Base-by-base conservation (phyloP, 2,329 filamentous ascomycete genomes). In the Penicillium sp. region DNA sequence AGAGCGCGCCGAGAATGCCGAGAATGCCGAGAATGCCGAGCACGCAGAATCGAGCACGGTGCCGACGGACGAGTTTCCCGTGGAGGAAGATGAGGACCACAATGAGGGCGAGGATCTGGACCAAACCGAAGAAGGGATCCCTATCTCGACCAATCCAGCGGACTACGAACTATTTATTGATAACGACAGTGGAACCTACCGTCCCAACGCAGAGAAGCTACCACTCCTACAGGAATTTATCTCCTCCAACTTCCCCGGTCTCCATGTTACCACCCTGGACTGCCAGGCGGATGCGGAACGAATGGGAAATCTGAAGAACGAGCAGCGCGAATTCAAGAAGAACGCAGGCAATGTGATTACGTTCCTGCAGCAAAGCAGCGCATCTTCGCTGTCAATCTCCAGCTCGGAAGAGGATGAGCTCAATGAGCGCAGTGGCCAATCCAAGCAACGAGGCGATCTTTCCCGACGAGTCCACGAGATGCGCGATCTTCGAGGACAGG, bases 101-200 rank as follows among this genome's bases (percentile, higher is more conserved):
- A 71, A 74, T 52, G 81, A 82, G 72, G 75, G 2, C 71, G 52
- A 72, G 6, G 76, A 79, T 23, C 33, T 76, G 2, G 76, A 78
- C 6, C 46, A 45, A 33, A 56, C 37, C 9, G 54, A 56, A 19
- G 47, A 56, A 56, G 54, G 48, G n/a, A 45, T 46, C n/a, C 40
- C 48, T 4, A 71, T 80, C 2, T 81, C 81, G 4, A 80, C 72
- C 6, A 82, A 87, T 53, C 84, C 85, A 0, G 67, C 72, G 5
- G 76, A 84, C 70, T 97, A 96, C 73, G 89, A 96, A 71, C 84
- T 97, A 9, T 81, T 94, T 62, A 97, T 97, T 69, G 93, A 97
- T 78, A 97, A 97, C 69, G 93, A 96, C 75, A 91, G 88, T 54
- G 93, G 93, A 12, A 97, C 93, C 0, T 97, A 97, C 73, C 85